phyloP scores from a whole-genome alignment of 2,329 filamentous ascomycete genomes.

The Cladosporium oxysporum region DNA sequence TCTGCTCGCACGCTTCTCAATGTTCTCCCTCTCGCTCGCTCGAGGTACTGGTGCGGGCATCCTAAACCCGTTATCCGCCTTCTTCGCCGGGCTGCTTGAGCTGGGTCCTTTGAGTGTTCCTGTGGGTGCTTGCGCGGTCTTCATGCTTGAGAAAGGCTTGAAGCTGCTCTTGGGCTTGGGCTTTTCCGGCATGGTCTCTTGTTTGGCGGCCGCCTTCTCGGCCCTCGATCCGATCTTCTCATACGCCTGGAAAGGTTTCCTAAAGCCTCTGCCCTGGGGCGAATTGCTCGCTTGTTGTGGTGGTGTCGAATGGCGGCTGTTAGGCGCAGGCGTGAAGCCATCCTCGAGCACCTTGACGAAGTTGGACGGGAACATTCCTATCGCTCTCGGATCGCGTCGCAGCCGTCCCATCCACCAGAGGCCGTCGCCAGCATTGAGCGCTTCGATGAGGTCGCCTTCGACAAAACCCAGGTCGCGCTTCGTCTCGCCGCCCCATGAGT shows the following conservation, averaged over 20 bases:
- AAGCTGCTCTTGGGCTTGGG: conserved; percentile 42
- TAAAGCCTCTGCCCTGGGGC: conserved; percentile 56
- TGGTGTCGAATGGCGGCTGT: conserved; percentile 58
- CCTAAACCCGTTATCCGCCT: conserved; percentile 31
- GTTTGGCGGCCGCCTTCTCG: conserved; percentile 17
- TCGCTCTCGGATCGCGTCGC: conserved; percentile 83
- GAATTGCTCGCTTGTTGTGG: conserved; percentile 48
- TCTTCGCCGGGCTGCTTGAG: conserved; percentile 23
- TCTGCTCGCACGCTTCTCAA: conserved; percentile 22
- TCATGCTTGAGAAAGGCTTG: conserved; percentile 54
- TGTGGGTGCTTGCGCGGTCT: conserved; percentile 44
- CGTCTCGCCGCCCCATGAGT: conserved; percentile 56
- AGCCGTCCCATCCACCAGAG: conserved; percentile 98
- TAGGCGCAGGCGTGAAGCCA: conserved; percentile 71
- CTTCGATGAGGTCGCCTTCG: conserved; percentile 97
- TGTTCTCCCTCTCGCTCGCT: conserved; percentile 21
- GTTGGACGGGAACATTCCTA: conserved; percentile 94
- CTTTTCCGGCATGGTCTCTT: conserved; percentile 34
- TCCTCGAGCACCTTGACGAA: conserved; percentile 90
- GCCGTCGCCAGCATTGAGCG: conserved; percentile 93
- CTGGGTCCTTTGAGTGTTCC: conserved; percentile 32
- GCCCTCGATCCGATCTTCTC: conserved; percentile 26
- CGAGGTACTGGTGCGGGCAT: conserved; percentile 38
- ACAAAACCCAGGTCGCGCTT: conserved; percentile 96
- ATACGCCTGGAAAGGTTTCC: conserved; percentile 39